Conservation (phyloP, 1,284 basidiomycete species). For the Malassezia caprae region DNA sequence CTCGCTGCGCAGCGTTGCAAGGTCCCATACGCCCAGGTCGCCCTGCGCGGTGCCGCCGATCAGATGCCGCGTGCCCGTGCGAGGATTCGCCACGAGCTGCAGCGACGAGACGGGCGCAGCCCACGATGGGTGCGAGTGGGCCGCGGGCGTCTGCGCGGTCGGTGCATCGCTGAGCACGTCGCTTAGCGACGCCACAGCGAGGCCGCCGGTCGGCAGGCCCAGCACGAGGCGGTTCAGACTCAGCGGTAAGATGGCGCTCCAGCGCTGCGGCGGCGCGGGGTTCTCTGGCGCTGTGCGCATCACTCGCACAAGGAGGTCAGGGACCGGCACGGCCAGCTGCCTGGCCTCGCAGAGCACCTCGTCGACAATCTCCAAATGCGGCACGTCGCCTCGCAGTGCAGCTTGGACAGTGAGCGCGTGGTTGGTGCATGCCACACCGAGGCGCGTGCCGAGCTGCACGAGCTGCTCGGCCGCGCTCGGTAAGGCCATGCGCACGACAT, state of each 20-base stretch:
- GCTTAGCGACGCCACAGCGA: neutral
- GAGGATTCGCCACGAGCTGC: slow-evolving; percentile 14
- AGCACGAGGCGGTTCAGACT: neutral
- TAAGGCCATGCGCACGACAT: neutral
- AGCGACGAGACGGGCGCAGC: slow-evolving; percentile 3
- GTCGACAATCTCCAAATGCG: neutral
- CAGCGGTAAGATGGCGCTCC: slow-evolving; percentile 1
- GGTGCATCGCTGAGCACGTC: neutral
- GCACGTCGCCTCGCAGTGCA: neutral
- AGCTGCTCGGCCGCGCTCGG: neutral
- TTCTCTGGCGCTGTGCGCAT: neutral
- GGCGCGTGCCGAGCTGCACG: neutral
- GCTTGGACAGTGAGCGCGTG: neutral
- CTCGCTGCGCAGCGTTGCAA: slow-evolving; percentile 57
- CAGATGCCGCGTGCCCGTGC: slow-evolving; percentile 15
- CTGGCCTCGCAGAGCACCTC: neutral
- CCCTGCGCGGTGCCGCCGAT: slow-evolving; percentile 20
- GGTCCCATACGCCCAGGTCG: slow-evolving; percentile 53
- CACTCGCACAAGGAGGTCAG: neutral
- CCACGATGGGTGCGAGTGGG: slow-evolving; percentile 3
- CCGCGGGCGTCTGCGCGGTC: neutral
- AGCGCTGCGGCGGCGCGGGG: neutral
- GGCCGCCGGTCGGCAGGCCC: neutral
- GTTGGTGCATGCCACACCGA: neutral
- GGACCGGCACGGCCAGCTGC: neutral